These are phyloP conservation scores for Trichoderma simmonsii DNA, from an alignment of 2,329 filamentous ascomycete species.

Conservation along the genomic window DNA sequence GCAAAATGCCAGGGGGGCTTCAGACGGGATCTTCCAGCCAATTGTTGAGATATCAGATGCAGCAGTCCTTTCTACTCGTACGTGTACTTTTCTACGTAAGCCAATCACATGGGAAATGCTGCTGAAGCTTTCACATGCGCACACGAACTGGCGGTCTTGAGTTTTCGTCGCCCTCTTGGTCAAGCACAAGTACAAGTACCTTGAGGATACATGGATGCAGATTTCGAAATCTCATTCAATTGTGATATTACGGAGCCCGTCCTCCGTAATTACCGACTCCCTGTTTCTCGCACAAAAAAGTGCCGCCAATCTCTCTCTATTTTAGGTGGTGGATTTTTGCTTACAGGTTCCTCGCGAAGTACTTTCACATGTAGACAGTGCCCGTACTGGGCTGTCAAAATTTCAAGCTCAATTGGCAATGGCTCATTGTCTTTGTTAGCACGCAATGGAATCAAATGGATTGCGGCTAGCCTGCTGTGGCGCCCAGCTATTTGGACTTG, in stretches of 20 bases:
- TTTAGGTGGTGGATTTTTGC: not conserved
- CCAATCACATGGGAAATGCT: slow-evolving; percentile 14
- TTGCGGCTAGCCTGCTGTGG: not conserved
- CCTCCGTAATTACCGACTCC: not conserved
- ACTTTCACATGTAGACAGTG: not conserved
- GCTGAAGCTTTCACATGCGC: not conserved
- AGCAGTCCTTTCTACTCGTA: not conserved
- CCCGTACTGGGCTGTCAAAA: not conserved
- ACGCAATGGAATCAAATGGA: not conserved
- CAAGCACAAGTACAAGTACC: not conserved
- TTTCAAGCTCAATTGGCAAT: not conserved
- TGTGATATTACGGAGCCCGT: not conserved
- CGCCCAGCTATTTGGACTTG: not conserved
- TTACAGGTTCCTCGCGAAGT: not conserved
- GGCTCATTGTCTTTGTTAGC: not conserved
- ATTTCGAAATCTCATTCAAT: not conserved
- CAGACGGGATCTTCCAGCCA: not conserved
- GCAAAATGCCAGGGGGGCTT: not conserved
- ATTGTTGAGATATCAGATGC: not conserved
- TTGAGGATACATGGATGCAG: not conserved
- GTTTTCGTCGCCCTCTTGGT: not conserved
- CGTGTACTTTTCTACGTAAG: not conserved
- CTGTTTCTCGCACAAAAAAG: not conserved
- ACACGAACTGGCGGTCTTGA: not conserved
- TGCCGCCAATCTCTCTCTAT: slow-evolving; percentile 1